Evolutionary conservation across 495 filamentous ascomycete species (phyloP).

Genomic region (Niebla homalea): DNA sequence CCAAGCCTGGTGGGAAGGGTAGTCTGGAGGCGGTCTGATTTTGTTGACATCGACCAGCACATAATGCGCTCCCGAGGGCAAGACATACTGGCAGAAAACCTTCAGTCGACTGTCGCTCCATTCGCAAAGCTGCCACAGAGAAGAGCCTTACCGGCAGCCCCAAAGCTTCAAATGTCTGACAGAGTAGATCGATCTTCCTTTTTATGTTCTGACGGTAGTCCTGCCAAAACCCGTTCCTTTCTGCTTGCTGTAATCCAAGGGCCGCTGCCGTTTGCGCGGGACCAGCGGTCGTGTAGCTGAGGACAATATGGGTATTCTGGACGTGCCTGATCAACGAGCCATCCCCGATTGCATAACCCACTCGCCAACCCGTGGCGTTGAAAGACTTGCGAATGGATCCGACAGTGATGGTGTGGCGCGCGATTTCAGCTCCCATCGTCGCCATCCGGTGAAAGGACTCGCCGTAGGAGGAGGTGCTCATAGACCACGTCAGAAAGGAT

Average conservation of each 20-base stretch:
- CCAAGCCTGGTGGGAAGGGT: too few species aligned
- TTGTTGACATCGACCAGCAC: slow-evolving; percentile 1
- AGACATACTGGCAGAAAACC: slow-evolving; percentile 1
- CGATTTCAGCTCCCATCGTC: slow-evolving; percentile 1
- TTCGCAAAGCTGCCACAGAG: too few species aligned
- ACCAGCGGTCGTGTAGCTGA: slow-evolving; percentile 5
- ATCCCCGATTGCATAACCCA: slow-evolving; percentile 11
- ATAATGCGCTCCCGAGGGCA: slow-evolving; percentile 6
- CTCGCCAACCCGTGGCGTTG: slow-evolving; percentile 11
- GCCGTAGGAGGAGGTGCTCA: slow-evolving; percentile 8
- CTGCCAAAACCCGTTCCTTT: slow-evolving; percentile 12
- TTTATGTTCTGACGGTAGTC: background rate
- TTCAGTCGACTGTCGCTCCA: background rate
- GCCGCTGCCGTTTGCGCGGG: slow-evolving; percentile 11
- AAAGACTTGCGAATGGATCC: slow-evolving; percentile 12
- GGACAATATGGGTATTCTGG: slow-evolving; percentile 2
- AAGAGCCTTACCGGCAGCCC: slow-evolving; percentile 6
- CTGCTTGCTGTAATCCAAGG: slow-evolving; percentile 6
- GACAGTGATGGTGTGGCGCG: slow-evolving; percentile 4
- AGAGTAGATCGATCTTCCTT: slow-evolving; percentile 6
- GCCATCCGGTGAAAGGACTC: slow-evolving; percentile 3
- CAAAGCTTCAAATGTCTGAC: slow-evolving; percentile 2
- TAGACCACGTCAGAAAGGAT: slow-evolving; percentile 15
- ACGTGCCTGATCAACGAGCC: slow-evolving; percentile 9
- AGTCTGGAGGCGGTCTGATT: too few species aligned